phyloP scores from a whole-genome alignment of 1,284 basidiomycete species.

The Sporisorium iseilematis-ciliati region DNA sequence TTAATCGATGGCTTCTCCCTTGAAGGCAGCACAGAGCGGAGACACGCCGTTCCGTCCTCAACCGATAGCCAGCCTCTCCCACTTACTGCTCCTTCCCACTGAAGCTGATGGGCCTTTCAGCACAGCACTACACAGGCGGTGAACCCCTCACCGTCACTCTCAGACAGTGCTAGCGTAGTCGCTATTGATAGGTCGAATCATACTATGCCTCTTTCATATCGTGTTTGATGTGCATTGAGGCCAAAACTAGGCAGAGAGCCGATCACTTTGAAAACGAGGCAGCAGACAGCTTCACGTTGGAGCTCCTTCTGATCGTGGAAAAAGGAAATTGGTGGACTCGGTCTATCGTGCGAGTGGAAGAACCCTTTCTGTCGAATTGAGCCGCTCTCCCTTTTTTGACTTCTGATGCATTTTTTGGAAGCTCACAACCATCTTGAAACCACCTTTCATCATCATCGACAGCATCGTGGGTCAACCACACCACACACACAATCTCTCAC shows the following conservation, averaged over 20 bases:
- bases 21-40: neutral
- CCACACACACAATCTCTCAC: constrained; percentile 1
- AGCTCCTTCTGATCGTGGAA: neutral
- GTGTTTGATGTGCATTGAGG: neutral
- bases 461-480: too few species aligned
- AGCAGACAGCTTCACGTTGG: neutral
- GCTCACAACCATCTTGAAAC: neutral
- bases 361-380: constrained; percentile 3
- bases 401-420: neutral
- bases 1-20: neutral
- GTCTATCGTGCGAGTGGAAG: constrained; percentile 37
- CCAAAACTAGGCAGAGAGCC: neutral
- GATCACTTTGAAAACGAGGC: constrained; percentile 3
- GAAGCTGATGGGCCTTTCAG: too few species aligned
- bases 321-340: neutral
- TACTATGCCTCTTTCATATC: too few species aligned
- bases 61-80: constrained; percentile 13
- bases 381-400: constrained; percentile 8
- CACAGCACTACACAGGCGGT: too few species aligned
- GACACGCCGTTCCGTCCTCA: constrained; percentile 26
- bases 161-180: too few species aligned
- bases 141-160: too few species aligned
- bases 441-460: neutral
- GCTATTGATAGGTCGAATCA: too few species aligned
- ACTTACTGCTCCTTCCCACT: neutral